These are phyloP conservation scores for Zizania latifolia DNA, from an alignment of 176 grass and related monocot species.

Conservation along the genomic window DNA sequence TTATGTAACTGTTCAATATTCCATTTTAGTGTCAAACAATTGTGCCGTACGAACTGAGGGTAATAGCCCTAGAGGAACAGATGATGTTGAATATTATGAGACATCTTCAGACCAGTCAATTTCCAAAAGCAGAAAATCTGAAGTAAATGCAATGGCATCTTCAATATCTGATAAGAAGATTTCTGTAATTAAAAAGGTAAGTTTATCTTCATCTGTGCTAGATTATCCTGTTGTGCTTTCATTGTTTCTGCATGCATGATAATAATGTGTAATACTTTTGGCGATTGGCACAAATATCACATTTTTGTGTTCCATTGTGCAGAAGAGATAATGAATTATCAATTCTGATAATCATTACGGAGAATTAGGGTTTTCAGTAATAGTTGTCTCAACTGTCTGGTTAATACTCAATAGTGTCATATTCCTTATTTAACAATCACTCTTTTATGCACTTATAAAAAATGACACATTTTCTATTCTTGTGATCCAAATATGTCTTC, in stretches of 20 bases:
- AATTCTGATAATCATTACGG: not conserved
- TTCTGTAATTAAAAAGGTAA: conserved; percentile 60
- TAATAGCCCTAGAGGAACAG: conserved; percentile 41
- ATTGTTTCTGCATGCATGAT: not conserved
- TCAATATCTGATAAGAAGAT: conserved; percentile 53
- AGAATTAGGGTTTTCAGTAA: not conserved
- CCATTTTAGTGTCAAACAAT: conserved; percentile 23
- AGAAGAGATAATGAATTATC: not conserved
- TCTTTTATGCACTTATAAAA: not conserved
- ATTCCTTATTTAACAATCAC: not conserved
- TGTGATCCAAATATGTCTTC: not conserved
- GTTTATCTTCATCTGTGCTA: not conserved
- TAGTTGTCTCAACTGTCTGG: not conserved
- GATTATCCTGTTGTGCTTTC: not conserved
- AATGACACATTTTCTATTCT: not conserved
- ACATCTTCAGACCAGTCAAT: conserved; percentile 27
- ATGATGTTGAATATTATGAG: conserved; percentile 42
- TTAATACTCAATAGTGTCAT: not conserved
- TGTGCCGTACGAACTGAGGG: conserved; percentile 36
- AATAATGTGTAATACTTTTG: not conserved
- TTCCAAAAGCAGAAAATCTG: conserved; percentile 44
- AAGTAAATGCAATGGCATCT: conserved; percentile 34
- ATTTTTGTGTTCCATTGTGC: not conserved
- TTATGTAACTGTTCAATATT: not conserved
- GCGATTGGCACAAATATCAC: not conserved